These are phyloP conservation scores for Thozetella sp. DNA, from an alignment of 495 filamentous ascomycete genomes.

Conservation along the genomic window DNA sequence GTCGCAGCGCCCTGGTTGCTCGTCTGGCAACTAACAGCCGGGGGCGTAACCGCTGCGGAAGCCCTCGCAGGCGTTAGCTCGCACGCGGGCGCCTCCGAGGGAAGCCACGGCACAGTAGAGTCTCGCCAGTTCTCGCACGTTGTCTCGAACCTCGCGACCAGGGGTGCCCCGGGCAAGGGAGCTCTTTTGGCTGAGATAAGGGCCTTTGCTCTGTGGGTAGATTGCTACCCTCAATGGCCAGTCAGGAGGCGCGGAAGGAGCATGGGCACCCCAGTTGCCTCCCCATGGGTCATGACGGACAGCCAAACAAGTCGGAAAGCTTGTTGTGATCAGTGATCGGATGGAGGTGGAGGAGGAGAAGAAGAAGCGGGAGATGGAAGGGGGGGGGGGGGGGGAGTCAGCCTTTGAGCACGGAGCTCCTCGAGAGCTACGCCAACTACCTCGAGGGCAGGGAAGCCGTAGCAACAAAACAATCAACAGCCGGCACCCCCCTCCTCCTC, in stretches of 20 bases:
- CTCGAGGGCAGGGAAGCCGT: neutral
- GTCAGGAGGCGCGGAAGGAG: slow-evolving; percentile 12
- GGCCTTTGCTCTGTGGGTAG: slow-evolving; percentile 5
- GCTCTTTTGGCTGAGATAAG: slow-evolving; percentile 5
- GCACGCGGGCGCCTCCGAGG: too few relatives aligned
- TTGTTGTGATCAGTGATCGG: slow-evolving; percentile 10
- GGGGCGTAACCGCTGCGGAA: too few relatives aligned
- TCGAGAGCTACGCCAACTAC: neutral
- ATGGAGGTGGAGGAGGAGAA: too few relatives aligned
- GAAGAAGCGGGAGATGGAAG: too few relatives aligned
- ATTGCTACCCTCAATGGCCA: slow-evolving; percentile 4
- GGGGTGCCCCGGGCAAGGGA: neutral
- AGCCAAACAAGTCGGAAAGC: slow-evolving; percentile 18
- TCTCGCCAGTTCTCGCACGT: neutral
- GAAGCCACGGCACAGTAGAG: neutral
- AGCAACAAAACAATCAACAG: neutral
- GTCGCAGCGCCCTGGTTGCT: too few relatives aligned
- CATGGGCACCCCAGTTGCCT: slow-evolving; percentile 18
- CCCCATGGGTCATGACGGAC: slow-evolving; percentile 19
- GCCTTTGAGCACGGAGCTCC: neutral
- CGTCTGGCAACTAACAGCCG: too few relatives aligned
- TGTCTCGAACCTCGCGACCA: neutral
- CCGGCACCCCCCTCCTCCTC: neutral
- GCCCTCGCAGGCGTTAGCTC: too few relatives aligned
- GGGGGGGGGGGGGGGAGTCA: too few relatives aligned